A percentile compares a stretch with the other conserved stretches of the same genome.
These are phyloP conservation scores for Blastobotrys peoriensis DNA, from an alignment of 805 yeast species.

Conservation along the genomic window DNA sequence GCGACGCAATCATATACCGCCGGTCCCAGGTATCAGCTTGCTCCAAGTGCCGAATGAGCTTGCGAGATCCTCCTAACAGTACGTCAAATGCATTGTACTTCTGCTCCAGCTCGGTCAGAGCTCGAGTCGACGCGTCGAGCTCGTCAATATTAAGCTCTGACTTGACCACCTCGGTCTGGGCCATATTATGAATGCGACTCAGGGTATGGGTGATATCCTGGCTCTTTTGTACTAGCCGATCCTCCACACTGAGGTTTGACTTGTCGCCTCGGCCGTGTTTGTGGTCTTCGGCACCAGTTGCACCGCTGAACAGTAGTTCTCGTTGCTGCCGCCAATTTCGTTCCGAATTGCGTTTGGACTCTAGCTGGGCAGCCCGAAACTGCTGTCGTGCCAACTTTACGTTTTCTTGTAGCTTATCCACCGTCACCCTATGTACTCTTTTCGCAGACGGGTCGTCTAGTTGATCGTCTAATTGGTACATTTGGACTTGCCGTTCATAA, in stretches of 20 bases:
- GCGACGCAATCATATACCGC: slow-evolving; percentile 30
- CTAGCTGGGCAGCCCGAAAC: slow-evolving; percentile 21
- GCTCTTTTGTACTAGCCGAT: slow-evolving; percentile 19
- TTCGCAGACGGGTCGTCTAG: neutral
- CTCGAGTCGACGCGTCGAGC: slow-evolving; percentile 32
- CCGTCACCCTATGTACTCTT: slow-evolving; percentile 11
- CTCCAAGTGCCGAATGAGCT: slow-evolving; percentile 33
- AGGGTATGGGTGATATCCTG: slow-evolving; percentile 23
- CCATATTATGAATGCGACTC: slow-evolving; percentile 26
- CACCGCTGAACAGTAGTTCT: slow-evolving; percentile 16
- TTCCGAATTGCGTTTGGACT: slow-evolving; percentile 18
- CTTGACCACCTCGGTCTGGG: slow-evolving; percentile 34
- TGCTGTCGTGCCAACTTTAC: slow-evolving; percentile 11
- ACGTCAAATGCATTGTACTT: slow-evolving; percentile 34
- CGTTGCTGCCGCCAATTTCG: slow-evolving; percentile 16
- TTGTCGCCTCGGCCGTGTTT: neutral
- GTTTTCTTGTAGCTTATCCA: slow-evolving; percentile 18
- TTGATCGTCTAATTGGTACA: slow-evolving; percentile 10
- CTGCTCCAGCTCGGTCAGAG: slow-evolving; percentile 28
- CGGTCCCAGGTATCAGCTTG: slow-evolving; percentile 37
- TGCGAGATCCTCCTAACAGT: slow-evolving; percentile 31
- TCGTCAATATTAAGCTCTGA: slow-evolving; percentile 33
- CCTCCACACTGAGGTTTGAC: slow-evolving; percentile 15
- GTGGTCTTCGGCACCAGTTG: neutral
- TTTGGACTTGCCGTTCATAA: slow-evolving; percentile 13